Evolutionary conservation across 306 rosid species (phyloP), one percentile per base, ranked within the genome.

Genomic region (Fragaria ananassa): DNA sequence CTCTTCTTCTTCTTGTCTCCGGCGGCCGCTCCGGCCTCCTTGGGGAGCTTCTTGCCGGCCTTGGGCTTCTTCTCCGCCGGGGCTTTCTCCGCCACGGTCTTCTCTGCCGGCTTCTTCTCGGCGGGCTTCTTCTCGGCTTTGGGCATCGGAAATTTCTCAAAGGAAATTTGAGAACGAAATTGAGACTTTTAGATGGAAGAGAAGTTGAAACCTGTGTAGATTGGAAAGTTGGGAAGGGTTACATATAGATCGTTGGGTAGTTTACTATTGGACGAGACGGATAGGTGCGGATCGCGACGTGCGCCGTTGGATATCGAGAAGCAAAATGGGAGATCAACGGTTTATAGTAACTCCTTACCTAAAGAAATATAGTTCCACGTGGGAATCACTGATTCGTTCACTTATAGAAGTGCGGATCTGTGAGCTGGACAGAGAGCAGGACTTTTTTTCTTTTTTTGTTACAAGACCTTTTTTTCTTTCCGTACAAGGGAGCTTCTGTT

Each of bases 91-190:
- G 86, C 86, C 0, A 86, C 2, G 10, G 80, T 54, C 74, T 85
- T 85, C 56, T 80, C 88, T 0, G 75, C 88, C 0, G 93, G 96
- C 39, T 87, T 88, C 81, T 91, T 89, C 82, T 91, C 96, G 0
- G 93, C 93, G 2, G 96, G 96, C 77, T 91, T 91, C 87, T 89
- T 89, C 79, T 89, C 96, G 0, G 83, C 91, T 75, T 91, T 91
- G 0, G 97, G 97, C 4, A 91, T 89, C 6, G 80, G 37, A 23
- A 45, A 10, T 35, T 34, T 34, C 44, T 6, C 44, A 41, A 41
- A 41, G 44, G 64, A 11, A 6, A 35, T 0, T 5, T 35, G 23
- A 0, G 23, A 9, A 45, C 3, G 5, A 3, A 45, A 0, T 51
- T 17, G 7, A 0, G 19, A 21, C 1, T 4, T 60, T 44, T 60